These are phyloP conservation scores for Alternaria viburni DNA, from an alignment of 2,329 filamentous ascomycete species.

Conservation along the genomic window DNA sequence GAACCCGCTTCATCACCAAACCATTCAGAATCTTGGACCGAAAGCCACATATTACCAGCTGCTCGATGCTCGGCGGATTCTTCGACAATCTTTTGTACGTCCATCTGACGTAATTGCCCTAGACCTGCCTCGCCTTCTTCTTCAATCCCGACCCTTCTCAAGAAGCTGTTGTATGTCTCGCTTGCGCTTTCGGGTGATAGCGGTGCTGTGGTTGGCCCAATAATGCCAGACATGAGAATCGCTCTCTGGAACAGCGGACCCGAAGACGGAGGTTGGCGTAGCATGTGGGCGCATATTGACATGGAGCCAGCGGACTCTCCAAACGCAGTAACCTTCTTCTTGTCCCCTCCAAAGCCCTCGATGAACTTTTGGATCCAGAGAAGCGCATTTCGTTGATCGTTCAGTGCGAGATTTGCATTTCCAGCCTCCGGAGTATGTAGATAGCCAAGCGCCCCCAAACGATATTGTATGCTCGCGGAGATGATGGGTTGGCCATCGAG, in stretches of 20 bases:
- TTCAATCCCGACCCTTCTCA: slow-evolving; percentile 28
- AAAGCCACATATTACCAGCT: slow-evolving; percentile 14
- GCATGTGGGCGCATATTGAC: slow-evolving; percentile 33
- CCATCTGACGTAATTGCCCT: slow-evolving; percentile 9
- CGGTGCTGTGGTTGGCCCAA: slow-evolving; percentile 22
- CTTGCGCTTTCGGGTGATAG: slow-evolving; percentile 8
- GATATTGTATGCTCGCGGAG: slow-evolving; percentile 30
- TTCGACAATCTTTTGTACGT: slow-evolving; percentile 19
- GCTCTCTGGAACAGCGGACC: slow-evolving; percentile 28
- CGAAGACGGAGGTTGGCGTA: slow-evolving; percentile 9
- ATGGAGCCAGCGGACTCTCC: slow-evolving; percentile 57
- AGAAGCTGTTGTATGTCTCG: slow-evolving; percentile 14
- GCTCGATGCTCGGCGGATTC: slow-evolving; percentile 7
- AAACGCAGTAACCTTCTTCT: slow-evolving; percentile 41
- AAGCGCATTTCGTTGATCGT: slow-evolving; percentile 44
- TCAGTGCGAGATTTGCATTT: slow-evolving; percentile 34
- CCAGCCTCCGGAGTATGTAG: slow-evolving; percentile 50
- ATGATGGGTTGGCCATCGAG: slow-evolving; percentile 23
- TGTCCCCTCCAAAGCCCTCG: slow-evolving; percentile 45
- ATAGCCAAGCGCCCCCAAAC: slow-evolving; percentile 34
- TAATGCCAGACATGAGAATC: slow-evolving; percentile 28
- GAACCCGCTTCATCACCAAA: slow-evolving; percentile 13
- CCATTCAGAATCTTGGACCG: slow-evolving; percentile 19
- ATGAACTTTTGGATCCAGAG: slow-evolving; percentile 47
- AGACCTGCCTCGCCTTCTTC: slow-evolving; percentile 17